These are phyloP conservation scores for Colletotrichum lupini DNA, from an alignment of 2,329 filamentous ascomycete genomes.

Conservation along the genomic window DNA sequence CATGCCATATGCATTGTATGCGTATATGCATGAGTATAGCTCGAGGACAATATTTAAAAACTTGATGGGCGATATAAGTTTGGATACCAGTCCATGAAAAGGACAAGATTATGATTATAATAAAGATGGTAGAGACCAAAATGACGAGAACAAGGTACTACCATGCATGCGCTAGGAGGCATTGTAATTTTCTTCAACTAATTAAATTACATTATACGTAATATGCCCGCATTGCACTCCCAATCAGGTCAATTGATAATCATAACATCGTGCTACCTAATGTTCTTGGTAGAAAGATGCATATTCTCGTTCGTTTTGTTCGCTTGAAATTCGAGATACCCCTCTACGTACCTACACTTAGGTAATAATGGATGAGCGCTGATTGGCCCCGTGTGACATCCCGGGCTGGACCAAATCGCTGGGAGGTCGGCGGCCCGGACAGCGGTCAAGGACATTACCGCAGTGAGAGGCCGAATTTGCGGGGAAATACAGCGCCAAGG, in stretches of 20 bases:
- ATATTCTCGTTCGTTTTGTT: not conserved
- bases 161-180: not conserved
- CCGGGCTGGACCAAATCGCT: constrained; percentile 14
- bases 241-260: not conserved
- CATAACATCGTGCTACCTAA: not conserved
- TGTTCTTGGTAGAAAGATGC: not conserved
- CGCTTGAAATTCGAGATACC: not conserved
- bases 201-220: not conserved
- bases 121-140: not conserved
- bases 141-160: not conserved
- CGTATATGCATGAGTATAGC: not conserved
- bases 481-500: constrained; percentile 29
- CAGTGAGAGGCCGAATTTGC: constrained; percentile 16
- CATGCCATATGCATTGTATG: not conserved
- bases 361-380: not conserved
- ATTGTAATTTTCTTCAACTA: not conserved
- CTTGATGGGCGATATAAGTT: not conserved
- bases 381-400: not conserved
- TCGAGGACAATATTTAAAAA: too few relatives aligned
- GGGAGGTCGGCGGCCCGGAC: constrained; percentile 11
- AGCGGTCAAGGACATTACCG: constrained; percentile 18
- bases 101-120: not conserved
- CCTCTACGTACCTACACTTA: not conserved
- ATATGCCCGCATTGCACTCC: not conserved
- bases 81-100: constrained; percentile 4